phyloP scores from a whole-genome alignment of 331 rosid species.

The Acacia pycnantha region DNA sequence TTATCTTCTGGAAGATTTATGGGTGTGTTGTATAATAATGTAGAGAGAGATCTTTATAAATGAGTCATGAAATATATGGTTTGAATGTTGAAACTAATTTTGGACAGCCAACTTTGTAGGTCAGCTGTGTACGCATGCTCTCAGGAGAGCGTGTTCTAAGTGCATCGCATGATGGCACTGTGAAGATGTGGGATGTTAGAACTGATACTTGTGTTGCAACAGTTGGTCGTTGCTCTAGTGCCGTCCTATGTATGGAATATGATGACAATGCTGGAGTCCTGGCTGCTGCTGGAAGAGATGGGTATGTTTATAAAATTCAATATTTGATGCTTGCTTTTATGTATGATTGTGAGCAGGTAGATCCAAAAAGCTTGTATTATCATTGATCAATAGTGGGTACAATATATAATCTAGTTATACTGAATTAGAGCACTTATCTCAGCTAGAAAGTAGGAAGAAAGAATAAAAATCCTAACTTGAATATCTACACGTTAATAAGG shows the following conservation, averaged over 20 bases:
- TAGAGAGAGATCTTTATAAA: slow-evolving; percentile 16
- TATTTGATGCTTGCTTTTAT: slow-evolving; percentile 20
- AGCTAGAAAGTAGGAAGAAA: neutral
- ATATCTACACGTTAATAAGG: neutral
- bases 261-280: slow-evolving; percentile 92
- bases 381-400: neutral
- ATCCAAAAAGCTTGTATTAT: neutral
- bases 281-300: slow-evolving; percentile 97
- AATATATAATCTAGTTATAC: neutral
- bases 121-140: slow-evolving; percentile 91
- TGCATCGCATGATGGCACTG: slow-evolving; percentile 95
- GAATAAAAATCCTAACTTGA: neutral
- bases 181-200: slow-evolving; percentile 99
- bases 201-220: slow-evolving; percentile 98
- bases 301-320: slow-evolving; percentile 51
- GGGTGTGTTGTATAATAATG: neutral
- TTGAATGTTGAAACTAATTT: slow-evolving; percentile 37
- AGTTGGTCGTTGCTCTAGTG: slow-evolving; percentile 97
- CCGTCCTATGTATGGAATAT: slow-evolving; percentile 93
- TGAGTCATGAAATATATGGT: slow-evolving; percentile 10
- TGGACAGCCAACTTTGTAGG: slow-evolving; percentile 50
- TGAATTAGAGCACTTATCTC: neutral
- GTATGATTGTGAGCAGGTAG: neutral
- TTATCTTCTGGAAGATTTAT: slow-evolving; percentile 6
- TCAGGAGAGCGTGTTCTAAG: slow-evolving; percentile 98